Conservation (phyloP, 2,329 filamentous ascomycete genomes). For the Pseudogymnoascus sp. region DNA sequence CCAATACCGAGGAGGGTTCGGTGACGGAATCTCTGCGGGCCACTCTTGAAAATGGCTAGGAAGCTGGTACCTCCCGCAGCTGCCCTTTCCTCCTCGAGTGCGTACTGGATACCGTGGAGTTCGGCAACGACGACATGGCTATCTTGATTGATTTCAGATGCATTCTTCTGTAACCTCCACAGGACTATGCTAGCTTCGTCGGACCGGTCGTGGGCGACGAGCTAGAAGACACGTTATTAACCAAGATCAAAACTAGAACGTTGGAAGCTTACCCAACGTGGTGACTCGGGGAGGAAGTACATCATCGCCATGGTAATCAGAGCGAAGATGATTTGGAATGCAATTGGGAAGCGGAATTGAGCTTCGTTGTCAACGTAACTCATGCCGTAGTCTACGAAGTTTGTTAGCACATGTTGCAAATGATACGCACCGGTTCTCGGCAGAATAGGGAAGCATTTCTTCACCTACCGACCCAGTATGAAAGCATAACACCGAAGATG, state of each 20-base stretch:
- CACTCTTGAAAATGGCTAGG: slow-evolving; percentile 35
- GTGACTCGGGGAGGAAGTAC: slow-evolving; percentile 33
- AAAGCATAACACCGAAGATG: slow-evolving; percentile 31
- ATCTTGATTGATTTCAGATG: slow-evolving; percentile 24
- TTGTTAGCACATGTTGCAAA: slow-evolving; percentile 22
- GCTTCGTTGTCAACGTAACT: slow-evolving; percentile 32
- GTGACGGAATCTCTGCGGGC: slow-evolving; percentile 36
- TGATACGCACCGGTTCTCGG: slow-evolving; percentile 21
- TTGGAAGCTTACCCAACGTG: slow-evolving; percentile 28
- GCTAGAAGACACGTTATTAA: slow-evolving; percentile 7
- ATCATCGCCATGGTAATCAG: slow-evolving; percentile 30
- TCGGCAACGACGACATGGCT: slow-evolving; percentile 20
- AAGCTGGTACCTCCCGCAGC: slow-evolving; percentile 31
- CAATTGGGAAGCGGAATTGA: slow-evolving; percentile 47
- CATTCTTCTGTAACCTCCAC: slow-evolving; percentile 28
- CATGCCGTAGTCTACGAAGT: slow-evolving; percentile 32
- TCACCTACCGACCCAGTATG: slow-evolving; percentile 31
- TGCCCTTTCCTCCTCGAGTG: slow-evolving; percentile 35
- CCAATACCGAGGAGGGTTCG: slow-evolving; percentile 37
- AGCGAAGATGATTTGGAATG: slow-evolving; percentile 38
- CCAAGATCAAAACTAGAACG: background rate
- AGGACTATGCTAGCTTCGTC: slow-evolving; percentile 27
- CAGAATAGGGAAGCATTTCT: slow-evolving; percentile 12
- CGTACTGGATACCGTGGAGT: slow-evolving; percentile 34
- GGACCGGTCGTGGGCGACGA: slow-evolving; percentile 25